Percentiles rank a stretch among this genome's conserved stretches.
These are phyloP conservation scores for Eucalyptus microcorys DNA, from an alignment of 345 rosid genomes.

Conservation along the genomic window DNA sequence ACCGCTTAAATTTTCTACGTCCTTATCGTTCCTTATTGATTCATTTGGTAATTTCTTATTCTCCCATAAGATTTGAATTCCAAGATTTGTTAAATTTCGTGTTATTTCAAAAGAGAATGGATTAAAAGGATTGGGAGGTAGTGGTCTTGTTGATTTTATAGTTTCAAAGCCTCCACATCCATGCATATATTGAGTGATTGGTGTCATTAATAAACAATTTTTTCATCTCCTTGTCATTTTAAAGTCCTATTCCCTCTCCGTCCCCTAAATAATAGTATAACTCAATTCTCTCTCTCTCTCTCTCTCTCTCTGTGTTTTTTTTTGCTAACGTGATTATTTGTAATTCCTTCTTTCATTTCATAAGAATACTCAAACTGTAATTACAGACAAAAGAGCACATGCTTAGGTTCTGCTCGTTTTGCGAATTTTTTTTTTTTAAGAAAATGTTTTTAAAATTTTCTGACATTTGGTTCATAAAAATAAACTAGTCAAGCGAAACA, in stretches of 20 bases:
- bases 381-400: neutral
- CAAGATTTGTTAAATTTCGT: neutral
- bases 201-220: neutral
- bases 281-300: no score
- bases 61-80: neutral
- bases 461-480: fast-evolving
- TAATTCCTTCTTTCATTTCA: neutral
- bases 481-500: no score
- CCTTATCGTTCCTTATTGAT: neutral
- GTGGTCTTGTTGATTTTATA: neutral
- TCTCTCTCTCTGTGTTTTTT: no score
- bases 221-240: neutral
- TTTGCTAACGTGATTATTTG: neutral
- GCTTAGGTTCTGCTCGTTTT: no score
- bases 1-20: neutral
- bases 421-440: no score
- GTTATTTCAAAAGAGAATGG: neutral
- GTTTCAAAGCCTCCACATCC: neutral
- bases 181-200: neutral
- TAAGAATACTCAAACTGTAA: neutral
- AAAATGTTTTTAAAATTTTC: fast-evolving
- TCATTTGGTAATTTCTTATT: neutral
- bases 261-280: neutral
- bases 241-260: neutral
- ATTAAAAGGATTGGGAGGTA: neutral